Percentiles rank a stretch among this genome's conserved stretches.
Conservation (phyloP, 1,284 basidiomycete species). For the Tetrapyrgos nigripes region DNA sequence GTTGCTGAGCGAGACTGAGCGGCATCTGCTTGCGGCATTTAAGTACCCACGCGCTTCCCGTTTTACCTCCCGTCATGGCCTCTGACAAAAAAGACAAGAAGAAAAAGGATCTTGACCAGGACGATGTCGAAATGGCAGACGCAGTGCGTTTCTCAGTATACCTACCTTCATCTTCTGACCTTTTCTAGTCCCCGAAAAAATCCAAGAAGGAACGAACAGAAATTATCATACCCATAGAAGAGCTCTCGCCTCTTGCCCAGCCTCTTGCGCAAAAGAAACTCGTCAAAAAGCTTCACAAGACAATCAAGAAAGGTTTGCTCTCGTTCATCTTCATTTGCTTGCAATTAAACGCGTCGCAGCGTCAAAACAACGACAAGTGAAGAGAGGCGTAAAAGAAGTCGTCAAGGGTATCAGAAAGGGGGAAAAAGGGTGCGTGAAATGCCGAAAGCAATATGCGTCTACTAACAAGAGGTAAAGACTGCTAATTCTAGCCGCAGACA, state of each 20-base stretch:
- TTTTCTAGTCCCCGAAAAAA: conserved; percentile 56
- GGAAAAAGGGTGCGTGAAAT: conserved; percentile 81
- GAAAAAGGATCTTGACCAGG: conserved; percentile 11
- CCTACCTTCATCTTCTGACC: not conserved
- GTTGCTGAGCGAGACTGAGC: too few relatives aligned
- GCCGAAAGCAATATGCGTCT: not conserved
- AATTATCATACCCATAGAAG: conserved; percentile 76
- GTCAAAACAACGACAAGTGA: conserved; percentile 91
- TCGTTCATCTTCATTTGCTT: not conserved
- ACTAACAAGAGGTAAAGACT: conserved; percentile 55
- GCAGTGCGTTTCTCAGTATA: not conserved
- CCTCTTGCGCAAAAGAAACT: conserved; percentile 93
- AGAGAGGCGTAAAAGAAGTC: conserved; percentile 96
- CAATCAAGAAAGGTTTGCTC: conserved; percentile 83
- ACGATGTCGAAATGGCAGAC: conserved; percentile 21
- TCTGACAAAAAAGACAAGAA: conserved; percentile 17
- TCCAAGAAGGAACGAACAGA: conserved; percentile 68
- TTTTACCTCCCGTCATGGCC: conserved; percentile 7
- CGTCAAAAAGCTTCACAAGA: conserved; percentile 90
- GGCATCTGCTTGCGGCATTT: not conserved
- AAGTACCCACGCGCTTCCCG: not conserved
- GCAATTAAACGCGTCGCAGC: conserved; percentile 53
- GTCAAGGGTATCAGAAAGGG: conserved; percentile 96
- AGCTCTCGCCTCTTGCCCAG: conserved; percentile 89
- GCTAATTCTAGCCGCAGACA: conserved; percentile 94